These are phyloP conservation scores for Brassica balearica DNA, from an alignment of 441 rosid genomes.

Conservation along the genomic window DNA sequence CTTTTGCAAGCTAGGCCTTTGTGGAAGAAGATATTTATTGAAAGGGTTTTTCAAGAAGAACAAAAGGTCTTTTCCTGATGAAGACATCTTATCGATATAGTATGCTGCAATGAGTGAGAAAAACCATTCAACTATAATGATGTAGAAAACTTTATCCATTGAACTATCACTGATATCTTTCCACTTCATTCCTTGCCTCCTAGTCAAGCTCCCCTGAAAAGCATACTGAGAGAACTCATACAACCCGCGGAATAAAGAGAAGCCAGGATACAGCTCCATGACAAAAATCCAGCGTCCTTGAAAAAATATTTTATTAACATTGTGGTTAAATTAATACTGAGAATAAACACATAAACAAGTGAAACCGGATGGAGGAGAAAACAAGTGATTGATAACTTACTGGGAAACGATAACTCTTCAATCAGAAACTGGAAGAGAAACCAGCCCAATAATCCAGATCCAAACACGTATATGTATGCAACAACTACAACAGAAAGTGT, in stretches of 20 bases:
- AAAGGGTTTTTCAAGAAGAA: slow-evolving; percentile 55
- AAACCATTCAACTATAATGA: slow-evolving; percentile 80
- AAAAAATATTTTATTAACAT: not conserved
- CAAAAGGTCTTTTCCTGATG: slow-evolving; percentile 64
- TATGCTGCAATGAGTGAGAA: slow-evolving; percentile 64
- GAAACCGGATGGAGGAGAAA: too few relatives aligned
- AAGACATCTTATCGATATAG: slow-evolving; percentile 62
- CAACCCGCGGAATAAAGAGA: slow-evolving; percentile 79
- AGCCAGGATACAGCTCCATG: slow-evolving; percentile 89
- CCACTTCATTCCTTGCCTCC: slow-evolving; percentile 78
- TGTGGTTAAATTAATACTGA: too few relatives aligned
- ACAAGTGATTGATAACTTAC: slow-evolving; percentile 52
- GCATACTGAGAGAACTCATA: slow-evolving; percentile 77
- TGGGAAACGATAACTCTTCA: slow-evolving; percentile 69
- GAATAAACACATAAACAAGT: too few relatives aligned
- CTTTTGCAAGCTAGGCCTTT: slow-evolving; percentile 55
- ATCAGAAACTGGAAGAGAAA: slow-evolving; percentile 70
- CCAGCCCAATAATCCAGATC: slow-evolving; percentile 77
- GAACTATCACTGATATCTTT: slow-evolving; percentile 61
- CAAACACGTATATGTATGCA: slow-evolving; percentile 70
- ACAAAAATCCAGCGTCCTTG: slow-evolving; percentile 71
- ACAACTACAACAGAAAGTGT: slow-evolving; percentile 52
- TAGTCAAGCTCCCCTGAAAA: slow-evolving; percentile 49
- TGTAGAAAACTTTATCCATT: slow-evolving; percentile 66
- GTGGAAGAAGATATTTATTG: slow-evolving; percentile 49